Base-by-base conservation (phyloP, 2,329 filamentous ascomycete genomes). In the Aulographum hederae region DNA sequence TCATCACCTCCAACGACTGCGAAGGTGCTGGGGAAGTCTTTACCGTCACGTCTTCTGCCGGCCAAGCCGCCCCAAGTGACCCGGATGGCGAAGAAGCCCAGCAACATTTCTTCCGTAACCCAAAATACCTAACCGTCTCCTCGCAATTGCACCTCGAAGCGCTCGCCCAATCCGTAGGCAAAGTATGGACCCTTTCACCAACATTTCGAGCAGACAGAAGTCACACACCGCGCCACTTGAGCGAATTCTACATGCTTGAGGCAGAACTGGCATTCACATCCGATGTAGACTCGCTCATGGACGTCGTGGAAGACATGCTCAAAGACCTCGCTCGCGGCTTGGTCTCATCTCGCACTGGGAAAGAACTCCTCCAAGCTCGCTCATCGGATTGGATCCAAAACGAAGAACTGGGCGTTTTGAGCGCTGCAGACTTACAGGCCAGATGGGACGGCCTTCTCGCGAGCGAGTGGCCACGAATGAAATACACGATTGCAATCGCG, bases 221-320 rank as follows among this genome's bases (percentile, higher is more conserved):
- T 53, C 85, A 95, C 47, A 95, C 89, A 0, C 75, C 84, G 4
- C 73, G 89, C 18, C 89, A 98, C 54, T 62, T 98, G 38, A 93
- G 82, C 58, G 89, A 98, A 48, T 95, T 98, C 46, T 95, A 95
- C 57, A 95, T 98, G 89, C 68, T 98, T 2, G 89, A 98, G 54
- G 85, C 76, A 12, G 89, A 98, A 53, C 61, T 85, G 49, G 76
- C 73, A 45, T 93, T 93, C 50, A 68, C 76, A 26, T 64, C 78
- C 29, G 59, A 72, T 39, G 61, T 93, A 40, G 58, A 66, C 18
- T 59, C 67, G 17, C 63, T 98, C 42, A 89, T 92, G 67, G 62
- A 74, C 34, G 53, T 86, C n/a, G 68, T 82, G 2, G 82, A 95
- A 51, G 62, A 73, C 33, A 73, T 93, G 65, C 60, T 94, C 31